These are phyloP conservation scores for Mesotaenium endlicherianum DNA, from an alignment of 139 green algal genomes.

Conservation along the genomic window DNA sequence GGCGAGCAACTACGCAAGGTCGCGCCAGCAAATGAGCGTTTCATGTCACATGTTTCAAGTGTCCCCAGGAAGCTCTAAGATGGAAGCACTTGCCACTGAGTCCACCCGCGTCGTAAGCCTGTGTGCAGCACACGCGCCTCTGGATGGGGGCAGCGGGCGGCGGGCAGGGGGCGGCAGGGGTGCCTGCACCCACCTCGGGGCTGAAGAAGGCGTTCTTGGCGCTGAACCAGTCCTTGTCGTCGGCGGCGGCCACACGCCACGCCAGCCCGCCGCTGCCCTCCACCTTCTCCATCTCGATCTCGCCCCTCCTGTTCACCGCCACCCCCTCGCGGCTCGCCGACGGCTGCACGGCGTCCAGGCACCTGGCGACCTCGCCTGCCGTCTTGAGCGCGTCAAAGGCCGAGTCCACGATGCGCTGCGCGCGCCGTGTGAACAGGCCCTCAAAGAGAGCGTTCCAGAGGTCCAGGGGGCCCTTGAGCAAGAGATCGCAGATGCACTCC, in stretches of 20 bases:
- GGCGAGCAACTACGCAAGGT: too few species aligned
- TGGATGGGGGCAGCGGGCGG: too few species aligned
- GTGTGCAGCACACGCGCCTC: too few species aligned
- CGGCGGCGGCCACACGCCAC: background rate
- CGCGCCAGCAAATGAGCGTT: too few species aligned
- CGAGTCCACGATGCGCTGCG: constrained; percentile 62
- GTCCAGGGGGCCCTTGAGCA: constrained; percentile 65
- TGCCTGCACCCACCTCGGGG: constrained; percentile 12
- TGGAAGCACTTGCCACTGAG: too few species aligned
- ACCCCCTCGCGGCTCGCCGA: background rate
- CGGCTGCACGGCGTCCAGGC: background rate
- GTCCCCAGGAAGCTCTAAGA: too few species aligned
- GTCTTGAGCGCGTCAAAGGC: constrained; percentile 55
- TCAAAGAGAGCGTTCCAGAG: constrained; percentile 79
- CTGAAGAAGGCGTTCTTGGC: constrained; percentile 15
- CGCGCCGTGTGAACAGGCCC: constrained; percentile 60
- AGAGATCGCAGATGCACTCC: constrained; percentile 69
- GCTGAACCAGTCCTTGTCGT: constrained; percentile 11
- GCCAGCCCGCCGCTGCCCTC: constrained; percentile 9
- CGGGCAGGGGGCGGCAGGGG: too few species aligned
- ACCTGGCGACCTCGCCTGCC: constrained; percentile 47
- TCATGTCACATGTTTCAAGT: too few species aligned
- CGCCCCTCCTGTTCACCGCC: too few species aligned
- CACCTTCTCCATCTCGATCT: background rate
- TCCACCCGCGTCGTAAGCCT: too few species aligned